Conservation (phyloP, 805 yeast species). For the Ogataea salicorniae region DNA sequence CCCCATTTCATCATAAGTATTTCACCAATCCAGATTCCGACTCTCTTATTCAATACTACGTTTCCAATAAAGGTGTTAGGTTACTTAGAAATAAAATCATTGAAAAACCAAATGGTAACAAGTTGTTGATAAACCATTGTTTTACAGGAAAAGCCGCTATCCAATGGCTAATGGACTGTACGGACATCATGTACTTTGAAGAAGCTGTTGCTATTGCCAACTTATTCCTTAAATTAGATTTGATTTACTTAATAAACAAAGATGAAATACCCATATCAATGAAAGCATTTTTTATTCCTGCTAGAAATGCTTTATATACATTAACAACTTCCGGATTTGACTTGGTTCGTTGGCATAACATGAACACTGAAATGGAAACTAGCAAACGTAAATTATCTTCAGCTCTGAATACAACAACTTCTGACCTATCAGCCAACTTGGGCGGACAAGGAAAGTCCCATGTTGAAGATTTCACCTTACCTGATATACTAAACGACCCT, state of each 20-base stretch:
- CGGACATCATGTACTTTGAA: constrained; percentile 52
- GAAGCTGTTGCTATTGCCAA: constrained; percentile 53
- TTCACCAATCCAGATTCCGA: constrained; percentile 89
- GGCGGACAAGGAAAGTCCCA: neutral
- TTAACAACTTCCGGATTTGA: constrained; percentile 19
- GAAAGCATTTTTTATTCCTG: constrained; percentile 4
- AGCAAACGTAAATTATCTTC: no score
- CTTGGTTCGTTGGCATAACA: constrained; percentile 20
- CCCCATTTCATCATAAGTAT: constrained; percentile 71
- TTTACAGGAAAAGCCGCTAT: constrained; percentile 71
- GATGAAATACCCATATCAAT: constrained; percentile 11
- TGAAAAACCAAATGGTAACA: constrained; percentile 8
- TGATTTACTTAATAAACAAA: constrained; percentile 37
- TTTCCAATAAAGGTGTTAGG: constrained; percentile 60
- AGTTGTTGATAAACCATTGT: constrained; percentile 39
- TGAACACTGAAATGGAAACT: neutral
- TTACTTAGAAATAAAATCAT: constrained; percentile 38
- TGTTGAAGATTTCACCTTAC: constrained; percentile 18
- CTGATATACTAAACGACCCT: constrained; percentile 60
- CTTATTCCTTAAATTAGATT: constrained; percentile 40
- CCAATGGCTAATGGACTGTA: constrained; percentile 91
- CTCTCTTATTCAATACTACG: constrained; percentile 74
- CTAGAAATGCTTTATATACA: constrained; percentile 19
- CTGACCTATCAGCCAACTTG: neutral
- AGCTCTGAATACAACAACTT: no score